Evolutionary conservation across 176 grass and related monocot genomes (phyloP), one percentile per base, ranked within the genome.

Genomic region (Oryza punctata): DNA sequence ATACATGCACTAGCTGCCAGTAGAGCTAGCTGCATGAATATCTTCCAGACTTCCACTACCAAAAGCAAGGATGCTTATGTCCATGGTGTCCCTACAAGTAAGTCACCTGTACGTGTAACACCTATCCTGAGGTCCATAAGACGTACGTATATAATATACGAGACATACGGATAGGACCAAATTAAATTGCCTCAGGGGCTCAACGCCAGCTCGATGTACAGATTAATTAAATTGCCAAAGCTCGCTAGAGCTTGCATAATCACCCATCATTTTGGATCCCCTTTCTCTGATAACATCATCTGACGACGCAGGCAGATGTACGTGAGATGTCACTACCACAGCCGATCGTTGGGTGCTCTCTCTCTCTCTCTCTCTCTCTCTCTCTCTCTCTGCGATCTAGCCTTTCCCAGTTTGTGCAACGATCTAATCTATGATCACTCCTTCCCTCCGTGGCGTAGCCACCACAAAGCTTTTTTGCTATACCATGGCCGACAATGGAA

Each of bases 321-420:
- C 8, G 37, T 38, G 37, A 38, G 37, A 38, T 59, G 54, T 59
- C 40, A 41, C 10, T 10, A 41, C 40, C 23, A 23, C 9, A 61
- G 23, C 7, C 4, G 19, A 61, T 24, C 57, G 3, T 23, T n/a
- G 54, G 2, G 12, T 19, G 49, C 71, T 89, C 78, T 89, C 45
- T 46, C 44, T 6, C 3, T 52, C 14, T 50, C 15, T 89, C 82
- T n/a, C n/a, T n/a, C n/a, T n/a, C n/a, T n/a, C 3, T 52, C 14
- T 89, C 45, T 89, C 82, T 89, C 45, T 57, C 13, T 59, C 65
- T 69, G 88, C 78, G 59, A 78, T 72, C 78, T 82, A 72, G 78
- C 45, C 78, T 90, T 86, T 90, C 73, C 73, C 67, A 75, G 49
- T 67, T 73, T 90, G 78, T 47, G 5, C 57, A 24, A 41, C 46